These are phyloP conservation scores for Boehmeria nivea DNA, from an alignment of 306 rosid genomes.

Conservation along the genomic window DNA sequence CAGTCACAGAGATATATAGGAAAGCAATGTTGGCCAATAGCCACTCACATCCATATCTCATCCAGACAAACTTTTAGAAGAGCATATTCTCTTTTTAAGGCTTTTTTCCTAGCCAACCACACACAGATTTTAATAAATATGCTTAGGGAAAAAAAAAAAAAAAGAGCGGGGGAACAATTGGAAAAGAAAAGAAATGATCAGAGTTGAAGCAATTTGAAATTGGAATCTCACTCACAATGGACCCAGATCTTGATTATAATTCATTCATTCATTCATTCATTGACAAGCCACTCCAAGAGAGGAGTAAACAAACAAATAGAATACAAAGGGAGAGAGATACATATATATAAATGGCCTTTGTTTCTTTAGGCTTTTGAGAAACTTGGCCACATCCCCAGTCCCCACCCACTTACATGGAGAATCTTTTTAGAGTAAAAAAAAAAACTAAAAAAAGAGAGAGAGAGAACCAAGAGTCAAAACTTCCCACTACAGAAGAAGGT, in stretches of 20 bases:
- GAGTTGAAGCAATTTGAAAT: too few relatives aligned
- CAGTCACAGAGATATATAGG: background rate
- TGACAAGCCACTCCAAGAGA: conserved; percentile 61
- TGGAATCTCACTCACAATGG: too few relatives aligned
- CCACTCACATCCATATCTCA: conserved; percentile 9
- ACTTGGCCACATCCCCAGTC: conserved; percentile 41
- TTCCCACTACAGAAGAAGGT: conserved; percentile 56
- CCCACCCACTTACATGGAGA: conserved; percentile 63
- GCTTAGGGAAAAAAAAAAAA: too few relatives aligned
- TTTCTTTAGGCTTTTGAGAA: conserved; percentile 67
- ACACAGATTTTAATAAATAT: background rate
- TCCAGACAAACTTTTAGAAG: background rate
- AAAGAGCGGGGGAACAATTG: too few relatives aligned
- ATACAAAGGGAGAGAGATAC: conserved; percentile 33
- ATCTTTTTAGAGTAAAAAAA: conserved; percentile 32
- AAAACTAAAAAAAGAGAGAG: conserved; percentile 24
- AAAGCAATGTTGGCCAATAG: background rate
- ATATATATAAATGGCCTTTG: conserved; percentile 32
- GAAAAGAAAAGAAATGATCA: too few relatives aligned
- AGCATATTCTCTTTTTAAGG: conserved; percentile 6
- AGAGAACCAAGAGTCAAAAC: conserved; percentile 52
- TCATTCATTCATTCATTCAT: too few relatives aligned
- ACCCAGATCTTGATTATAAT: too few relatives aligned
- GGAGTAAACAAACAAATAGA: conserved; percentile 62
- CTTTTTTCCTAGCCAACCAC: background rate